Conservation (phyloP, 208 protist genomes). For the Angomonas deanei region DNA sequence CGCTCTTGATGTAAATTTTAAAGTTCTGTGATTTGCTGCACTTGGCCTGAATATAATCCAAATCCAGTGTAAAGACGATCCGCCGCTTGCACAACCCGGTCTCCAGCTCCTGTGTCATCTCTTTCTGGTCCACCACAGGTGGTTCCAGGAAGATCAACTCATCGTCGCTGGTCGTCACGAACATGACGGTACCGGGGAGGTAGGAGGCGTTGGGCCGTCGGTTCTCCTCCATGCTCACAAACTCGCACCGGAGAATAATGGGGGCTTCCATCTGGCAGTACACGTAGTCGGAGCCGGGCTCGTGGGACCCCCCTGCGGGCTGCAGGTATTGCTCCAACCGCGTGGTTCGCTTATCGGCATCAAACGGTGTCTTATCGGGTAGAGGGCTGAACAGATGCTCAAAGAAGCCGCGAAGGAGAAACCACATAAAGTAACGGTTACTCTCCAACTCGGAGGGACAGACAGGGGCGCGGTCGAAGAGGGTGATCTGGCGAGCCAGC, state of each 20-base stretch:
- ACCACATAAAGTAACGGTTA: neutral
- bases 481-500: neutral
- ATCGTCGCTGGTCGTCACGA: neutral
- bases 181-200: neutral
- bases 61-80: conserved; percentile 35
- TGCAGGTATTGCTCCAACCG: neutral
- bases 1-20: no score
- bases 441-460: neutral
- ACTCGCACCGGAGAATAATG: neutral
- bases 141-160: conserved; percentile 17
- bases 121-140: neutral
- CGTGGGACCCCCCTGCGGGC: neutral
- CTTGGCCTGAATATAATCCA: conserved; percentile 26
- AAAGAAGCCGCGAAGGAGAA: neutral
- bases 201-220: neutral
- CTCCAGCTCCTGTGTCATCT: conserved; percentile 8
- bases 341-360: no score
- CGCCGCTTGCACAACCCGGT: conserved; percentile 16
- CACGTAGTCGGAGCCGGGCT: neutral
- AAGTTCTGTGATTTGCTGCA: conserved; percentile 19
- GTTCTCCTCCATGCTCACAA: neutral
- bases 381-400: neutral
- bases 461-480: neutral
- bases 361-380: no score
- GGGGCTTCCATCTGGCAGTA: conserved; percentile 5